Evolutionary conservation across 1,284 basidiomycete genomes (phyloP).

Genomic region (Cryptococcus sp.): DNA sequence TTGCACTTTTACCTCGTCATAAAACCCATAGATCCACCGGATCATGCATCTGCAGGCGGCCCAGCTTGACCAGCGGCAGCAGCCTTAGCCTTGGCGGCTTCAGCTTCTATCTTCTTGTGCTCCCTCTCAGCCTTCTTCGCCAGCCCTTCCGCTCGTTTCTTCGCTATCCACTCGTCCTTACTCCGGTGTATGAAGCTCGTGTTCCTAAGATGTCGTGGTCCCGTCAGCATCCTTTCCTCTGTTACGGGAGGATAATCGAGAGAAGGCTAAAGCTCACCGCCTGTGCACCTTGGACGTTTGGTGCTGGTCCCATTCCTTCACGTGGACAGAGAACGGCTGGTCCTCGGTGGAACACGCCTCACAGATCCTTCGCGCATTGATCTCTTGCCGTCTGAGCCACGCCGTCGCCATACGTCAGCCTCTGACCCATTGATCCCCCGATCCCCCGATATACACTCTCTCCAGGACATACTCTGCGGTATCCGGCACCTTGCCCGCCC

Average conservation of each 20-base stretch:
- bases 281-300: slow-evolving; percentile 61
- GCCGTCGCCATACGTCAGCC: background rate
- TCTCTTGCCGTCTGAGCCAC: slow-evolving; percentile 55
- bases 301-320: slow-evolving; percentile 65
- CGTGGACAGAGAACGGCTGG: slow-evolving; percentile 71
- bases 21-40: no score
- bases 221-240: no score
- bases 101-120: slow-evolving; percentile 5
- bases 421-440: slow-evolving; percentile 3
- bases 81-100: background rate
- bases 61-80: background rate
- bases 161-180: slow-evolving; percentile 25
- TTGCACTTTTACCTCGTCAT: no score
- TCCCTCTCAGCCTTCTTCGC: slow-evolving; percentile 23
- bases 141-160: slow-evolving; percentile 16
- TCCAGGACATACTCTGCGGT: slow-evolving; percentile 51
- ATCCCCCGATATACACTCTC: background rate
- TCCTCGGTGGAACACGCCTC: slow-evolving; percentile 64
- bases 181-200: background rate
- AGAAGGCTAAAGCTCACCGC: slow-evolving; percentile 21
- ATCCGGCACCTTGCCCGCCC: slow-evolving; percentile 26
- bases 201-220: slow-evolving; percentile 1
- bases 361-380: slow-evolving; percentile 66
- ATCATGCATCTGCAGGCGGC: background rate
- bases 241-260: background rate